A percentile compares a stretch with the other conserved stretches of the same genome.
These are phyloP conservation scores for Malus domestica DNA, from an alignment of 306 rosid genomes.

Conservation along the genomic window DNA sequence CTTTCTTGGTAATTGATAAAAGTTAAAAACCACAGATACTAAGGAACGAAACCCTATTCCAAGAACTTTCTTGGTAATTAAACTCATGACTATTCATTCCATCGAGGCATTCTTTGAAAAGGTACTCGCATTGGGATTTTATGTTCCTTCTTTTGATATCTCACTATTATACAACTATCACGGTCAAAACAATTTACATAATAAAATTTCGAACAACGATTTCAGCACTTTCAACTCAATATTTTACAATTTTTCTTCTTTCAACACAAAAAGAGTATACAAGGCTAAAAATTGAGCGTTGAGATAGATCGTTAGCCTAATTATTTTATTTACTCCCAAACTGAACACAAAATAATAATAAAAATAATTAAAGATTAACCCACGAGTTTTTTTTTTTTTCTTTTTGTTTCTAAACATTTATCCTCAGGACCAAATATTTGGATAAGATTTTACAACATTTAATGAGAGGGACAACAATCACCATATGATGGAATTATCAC, in stretches of 20 bases:
- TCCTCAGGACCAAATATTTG: no score
- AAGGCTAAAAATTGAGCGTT: no score
- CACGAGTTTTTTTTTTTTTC: no score
- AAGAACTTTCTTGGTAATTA: not conserved
- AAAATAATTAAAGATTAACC: no score
- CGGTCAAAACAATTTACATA: not conserved
- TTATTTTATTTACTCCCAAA: not conserved
- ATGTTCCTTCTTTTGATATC: not conserved
- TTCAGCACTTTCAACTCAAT: not conserved
- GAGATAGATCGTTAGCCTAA: no score
- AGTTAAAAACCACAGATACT: no score
- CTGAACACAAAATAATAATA: not conserved
- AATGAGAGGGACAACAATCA: not conserved
- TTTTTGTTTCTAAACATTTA: no score
- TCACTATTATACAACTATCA: not conserved
- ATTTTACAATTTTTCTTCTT: no score
- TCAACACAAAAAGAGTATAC: no score
- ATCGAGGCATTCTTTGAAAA: not conserved
- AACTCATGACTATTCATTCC: not conserved
- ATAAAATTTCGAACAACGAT: not conserved
- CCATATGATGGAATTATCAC: not conserved
- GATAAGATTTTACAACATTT: no score
- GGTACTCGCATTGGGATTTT: not conserved
- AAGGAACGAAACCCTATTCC: not conserved
- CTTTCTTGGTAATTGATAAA: not conserved